Percentiles rank a stretch among this genome's conserved stretches.
These are phyloP conservation scores for Ustilago xerochloae DNA, from an alignment of 1,284 basidiomycete genomes.

Conservation along the genomic window DNA sequence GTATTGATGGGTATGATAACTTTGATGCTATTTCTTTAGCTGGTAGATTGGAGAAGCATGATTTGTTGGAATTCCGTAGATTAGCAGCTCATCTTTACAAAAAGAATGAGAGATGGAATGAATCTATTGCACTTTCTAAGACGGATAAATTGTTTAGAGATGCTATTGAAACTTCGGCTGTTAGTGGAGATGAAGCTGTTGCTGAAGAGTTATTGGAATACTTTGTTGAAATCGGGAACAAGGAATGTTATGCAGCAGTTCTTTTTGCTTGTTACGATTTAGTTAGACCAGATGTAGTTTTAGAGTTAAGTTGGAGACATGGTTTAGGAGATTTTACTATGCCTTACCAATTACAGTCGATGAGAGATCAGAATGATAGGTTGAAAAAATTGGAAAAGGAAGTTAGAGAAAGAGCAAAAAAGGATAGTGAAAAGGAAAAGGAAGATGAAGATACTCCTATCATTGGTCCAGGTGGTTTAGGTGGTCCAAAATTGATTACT, in stretches of 20 bases:
- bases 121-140: conserved; percentile 92
- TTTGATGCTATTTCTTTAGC: conserved; percentile 93
- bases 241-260: conserved; percentile 93
- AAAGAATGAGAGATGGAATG: conserved; percentile 94
- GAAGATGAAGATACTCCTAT: conserved; percentile 71
- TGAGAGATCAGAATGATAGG: conserved; percentile 68
- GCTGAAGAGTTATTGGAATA: conserved; percentile 91
- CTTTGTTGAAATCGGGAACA: conserved; percentile 92
- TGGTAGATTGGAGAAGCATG: conserved; percentile 85
- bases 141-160: conserved; percentile 96
- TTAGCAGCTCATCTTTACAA: conserved; percentile 95
- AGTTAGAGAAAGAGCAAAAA: conserved; percentile 77
- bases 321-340: conserved; percentile 94
- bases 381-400: conserved; percentile 78
- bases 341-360: conserved; percentile 90
- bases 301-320: conserved; percentile 94
- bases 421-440: conserved; percentile 87
- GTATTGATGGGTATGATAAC: conserved; percentile 96
- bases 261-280: conserved; percentile 93
- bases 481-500: conserved; percentile 53
- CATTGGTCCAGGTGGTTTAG: conserved; percentile 47
- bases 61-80: conserved; percentile 88
- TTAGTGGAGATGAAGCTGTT: conserved; percentile 82
- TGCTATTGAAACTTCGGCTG: conserved; percentile 90
- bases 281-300: conserved; percentile 87